A percentile compares a stretch with the other conserved stretches of the same genome.
These are phyloP conservation scores for Cystobasidiaceae sp. DNA, from an alignment of 1,284 basidiomycete genomes.

Conservation along the genomic window DNA sequence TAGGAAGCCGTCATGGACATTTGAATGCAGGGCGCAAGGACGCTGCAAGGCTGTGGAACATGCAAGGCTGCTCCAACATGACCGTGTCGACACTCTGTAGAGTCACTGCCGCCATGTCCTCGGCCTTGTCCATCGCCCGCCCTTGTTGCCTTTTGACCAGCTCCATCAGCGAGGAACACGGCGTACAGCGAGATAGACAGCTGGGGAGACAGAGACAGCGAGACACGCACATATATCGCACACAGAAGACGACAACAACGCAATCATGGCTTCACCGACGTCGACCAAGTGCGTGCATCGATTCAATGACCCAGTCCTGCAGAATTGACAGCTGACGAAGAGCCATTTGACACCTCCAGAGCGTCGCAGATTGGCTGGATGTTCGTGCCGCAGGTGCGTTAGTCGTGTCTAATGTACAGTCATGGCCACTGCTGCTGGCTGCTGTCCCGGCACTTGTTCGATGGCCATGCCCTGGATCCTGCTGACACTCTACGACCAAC, in stretches of 20 bases:
- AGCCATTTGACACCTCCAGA: not conserved
- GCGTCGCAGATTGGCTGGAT: slow-evolving; percentile 30
- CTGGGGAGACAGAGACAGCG: no score
- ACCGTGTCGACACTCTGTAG: no score
- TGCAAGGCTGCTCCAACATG: no score
- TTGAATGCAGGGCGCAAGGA: no score
- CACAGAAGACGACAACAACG: not conserved
- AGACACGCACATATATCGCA: not conserved
- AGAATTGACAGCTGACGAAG: not conserved
- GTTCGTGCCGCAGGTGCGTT: slow-evolving; percentile 29
- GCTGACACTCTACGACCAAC: not conserved
- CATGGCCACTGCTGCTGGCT: not conserved
- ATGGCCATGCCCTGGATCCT: not conserved
- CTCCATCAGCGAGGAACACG: no score
- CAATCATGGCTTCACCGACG: slow-evolving; percentile 17
- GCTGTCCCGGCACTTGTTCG: not conserved
- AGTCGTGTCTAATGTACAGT: not conserved
- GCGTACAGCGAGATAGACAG: no score
- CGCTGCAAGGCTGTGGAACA: no score
- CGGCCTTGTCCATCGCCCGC: no score
- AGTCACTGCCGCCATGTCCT: no score
- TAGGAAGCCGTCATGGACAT: no score
- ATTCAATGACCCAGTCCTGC: not conserved
- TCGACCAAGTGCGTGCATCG: slow-evolving; percentile 8
- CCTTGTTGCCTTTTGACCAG: no score